Evolutionary conservation across 192 early-diverging fungal species (phyloP), one percentile per base, ranked within the genome.

Genomic region (Backusella circina): DNA sequence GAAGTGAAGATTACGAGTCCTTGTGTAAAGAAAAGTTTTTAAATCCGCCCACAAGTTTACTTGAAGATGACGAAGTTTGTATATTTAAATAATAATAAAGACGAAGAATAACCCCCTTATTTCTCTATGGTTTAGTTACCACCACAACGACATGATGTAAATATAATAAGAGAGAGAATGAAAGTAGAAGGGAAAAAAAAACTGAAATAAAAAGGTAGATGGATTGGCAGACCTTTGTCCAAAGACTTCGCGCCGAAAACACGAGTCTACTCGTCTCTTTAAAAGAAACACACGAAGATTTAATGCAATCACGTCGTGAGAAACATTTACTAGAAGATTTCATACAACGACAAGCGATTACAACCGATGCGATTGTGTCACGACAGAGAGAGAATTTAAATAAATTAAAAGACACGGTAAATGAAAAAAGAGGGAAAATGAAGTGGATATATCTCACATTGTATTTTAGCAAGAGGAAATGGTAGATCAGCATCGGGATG

Each of bases 11-110:
- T 39, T 30, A 41, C 10, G 69, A 70, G 12, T 47, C 37, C 16
- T 28, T 70, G 18, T 70, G 69, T 70, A 26, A 41, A 23, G 69
- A 70, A 47, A 70, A 44, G 69, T 70, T 70, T 70, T 44, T 30
- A 8, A 70, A 70, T 26, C 69, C 69, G 47, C 69, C 69, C 44
- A 37, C 37, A 21, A 70, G 23, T 30, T 18, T 70, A 41, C 47
- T 44, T 16, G 69, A 70, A 15, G 69, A 70, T 30, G 39, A 41
- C 39, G 69, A 41, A 30, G 21, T 23, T 41, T 44, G 26, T 35
- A 23, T 65, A 65, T 32, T 65, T 30, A n/a, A 30, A 28, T 67
- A 18, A 67, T 36, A 33, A 16, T n/a, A 67, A 67, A 21, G 18
- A 66, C 1, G 26, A 65, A 26, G 30, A 31, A 31, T 10, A 30